Conservation (phyloP, 1,139 yeast species). For the Saccharomyces hybrid region DNA sequence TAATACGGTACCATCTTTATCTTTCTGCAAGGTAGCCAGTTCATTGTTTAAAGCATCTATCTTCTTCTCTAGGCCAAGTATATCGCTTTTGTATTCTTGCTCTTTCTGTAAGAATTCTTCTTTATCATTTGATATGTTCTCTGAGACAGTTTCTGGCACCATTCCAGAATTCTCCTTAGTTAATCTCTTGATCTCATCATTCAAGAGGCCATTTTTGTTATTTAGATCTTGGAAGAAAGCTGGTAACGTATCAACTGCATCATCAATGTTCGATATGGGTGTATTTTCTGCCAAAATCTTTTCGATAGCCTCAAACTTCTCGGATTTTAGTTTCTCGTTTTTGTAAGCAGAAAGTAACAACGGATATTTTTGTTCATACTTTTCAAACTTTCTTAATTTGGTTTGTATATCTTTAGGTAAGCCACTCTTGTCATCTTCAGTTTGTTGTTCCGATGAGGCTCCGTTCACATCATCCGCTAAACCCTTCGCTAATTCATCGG, state of each 20-base stretch:
- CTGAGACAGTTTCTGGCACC: constrained; percentile 1
- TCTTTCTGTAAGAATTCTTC: constrained; percentile 11
- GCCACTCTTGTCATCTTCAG: constrained; percentile 32
- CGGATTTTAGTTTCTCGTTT: constrained; percentile 62
- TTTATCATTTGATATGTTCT: constrained; percentile 3
- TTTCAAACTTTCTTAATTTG: constrained; percentile 67
- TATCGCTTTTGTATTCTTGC: constrained; percentile 13
- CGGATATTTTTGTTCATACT: constrained; percentile 88
- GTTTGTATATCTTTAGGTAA: constrained; percentile 50
- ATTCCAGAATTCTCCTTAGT: constrained; percentile 19
- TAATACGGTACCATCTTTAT: neutral
- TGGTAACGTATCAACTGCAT: constrained; percentile 47
- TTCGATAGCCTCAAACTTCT: constrained; percentile 59
- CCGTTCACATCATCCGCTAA: constrained; percentile 23
- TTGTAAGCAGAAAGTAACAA: constrained; percentile 75
- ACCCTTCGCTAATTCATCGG: constrained; percentile 45
- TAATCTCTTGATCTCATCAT: constrained; percentile 36
- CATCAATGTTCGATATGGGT: constrained; percentile 69
- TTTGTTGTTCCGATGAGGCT: constrained; percentile 15
- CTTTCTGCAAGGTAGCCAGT: constrained; percentile 2
- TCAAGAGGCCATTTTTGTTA: constrained; percentile 49
- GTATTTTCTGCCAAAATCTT: constrained; percentile 68
- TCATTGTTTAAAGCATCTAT: constrained; percentile 1
- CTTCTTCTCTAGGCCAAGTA: constrained; percentile 5
- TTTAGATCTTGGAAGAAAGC: constrained; percentile 62